Conservation (phyloP, 805 yeast species). For the Jamesozyma rosinii region DNA sequence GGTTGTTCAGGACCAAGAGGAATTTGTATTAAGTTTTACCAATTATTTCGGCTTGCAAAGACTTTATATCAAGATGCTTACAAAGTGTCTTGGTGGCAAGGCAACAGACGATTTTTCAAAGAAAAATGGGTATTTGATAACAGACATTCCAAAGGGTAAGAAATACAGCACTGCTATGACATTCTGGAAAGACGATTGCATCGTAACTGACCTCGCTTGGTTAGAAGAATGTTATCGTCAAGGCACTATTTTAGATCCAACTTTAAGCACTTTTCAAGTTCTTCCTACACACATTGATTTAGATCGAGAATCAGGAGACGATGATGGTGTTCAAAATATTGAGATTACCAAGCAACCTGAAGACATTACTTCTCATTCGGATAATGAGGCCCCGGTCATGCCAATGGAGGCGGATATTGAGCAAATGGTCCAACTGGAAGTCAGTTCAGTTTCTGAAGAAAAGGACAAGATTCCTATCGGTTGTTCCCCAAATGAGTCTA, state of each 20-base stretch:
- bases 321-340: too few species aligned
- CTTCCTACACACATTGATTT: neutral
- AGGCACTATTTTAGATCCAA: neutral
- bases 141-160: conserved; percentile 57
- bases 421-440: too few species aligned
- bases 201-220: conserved; percentile 75
- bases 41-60: conserved; percentile 83
- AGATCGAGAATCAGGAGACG: neutral
- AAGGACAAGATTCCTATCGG: too few species aligned
- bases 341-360: too few species aligned
- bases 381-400: too few species aligned
- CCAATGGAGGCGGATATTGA: too few species aligned
- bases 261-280: neutral
- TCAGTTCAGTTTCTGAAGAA: too few species aligned
- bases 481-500: too few species aligned
- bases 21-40: conserved; percentile 45
- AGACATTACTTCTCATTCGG: too few species aligned
- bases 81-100: conserved; percentile 61
- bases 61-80: conserved; percentile 52
- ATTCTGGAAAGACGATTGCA: conserved; percentile 43
- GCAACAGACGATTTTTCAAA: conserved; percentile 57
- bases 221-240: conserved; percentile 39
- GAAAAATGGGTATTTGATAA: conserved; percentile 60
- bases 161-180: conserved; percentile 63
- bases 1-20: conserved; percentile 40